A percentile compares a stretch with the other conserved stretches of the same genome.
phyloP scores from a whole-genome alignment of 345 rosid species.

The Eucalyptus marginata region DNA sequence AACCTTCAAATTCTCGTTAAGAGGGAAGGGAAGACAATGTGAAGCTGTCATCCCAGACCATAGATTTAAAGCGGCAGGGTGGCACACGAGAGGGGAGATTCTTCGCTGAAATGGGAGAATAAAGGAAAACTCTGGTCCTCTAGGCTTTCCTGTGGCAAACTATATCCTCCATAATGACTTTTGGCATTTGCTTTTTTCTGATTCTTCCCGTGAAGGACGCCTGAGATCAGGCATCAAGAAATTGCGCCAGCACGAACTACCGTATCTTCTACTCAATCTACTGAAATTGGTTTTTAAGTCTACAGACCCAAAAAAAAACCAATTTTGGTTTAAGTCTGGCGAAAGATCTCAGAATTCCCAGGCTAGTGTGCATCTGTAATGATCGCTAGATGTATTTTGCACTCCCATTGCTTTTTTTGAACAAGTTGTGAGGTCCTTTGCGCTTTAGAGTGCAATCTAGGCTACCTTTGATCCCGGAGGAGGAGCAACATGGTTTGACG shows the following conservation, averaged over 20 bases:
- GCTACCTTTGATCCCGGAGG: neutral
- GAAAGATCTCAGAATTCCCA: neutral
- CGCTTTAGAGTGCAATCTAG: neutral
- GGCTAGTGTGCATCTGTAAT: neutral
- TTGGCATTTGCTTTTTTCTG: neutral
- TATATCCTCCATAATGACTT: neutral
- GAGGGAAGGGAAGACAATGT: neutral
- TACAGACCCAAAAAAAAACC: neutral
- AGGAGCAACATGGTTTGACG: neutral
- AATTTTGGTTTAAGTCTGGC: neutral
- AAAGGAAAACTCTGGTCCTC: neutral
- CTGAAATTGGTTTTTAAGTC: neutral
- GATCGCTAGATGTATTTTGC: neutral
- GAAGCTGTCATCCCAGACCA: neutral
- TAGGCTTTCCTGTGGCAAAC: neutral
- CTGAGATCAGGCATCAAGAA: neutral
- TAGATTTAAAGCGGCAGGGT: neutral
- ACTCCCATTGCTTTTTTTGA: neutral
- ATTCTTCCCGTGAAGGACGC: neutral
- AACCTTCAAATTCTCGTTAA: neutral
- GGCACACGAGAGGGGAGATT: neutral
- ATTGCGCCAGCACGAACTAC: neutral
- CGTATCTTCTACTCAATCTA: neutral
- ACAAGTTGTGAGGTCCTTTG: neutral
- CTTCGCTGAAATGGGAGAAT: neutral